phyloP scores from a whole-genome alignment of 192 early-diverging fungal species.

The Coemansia sp. region DNA sequence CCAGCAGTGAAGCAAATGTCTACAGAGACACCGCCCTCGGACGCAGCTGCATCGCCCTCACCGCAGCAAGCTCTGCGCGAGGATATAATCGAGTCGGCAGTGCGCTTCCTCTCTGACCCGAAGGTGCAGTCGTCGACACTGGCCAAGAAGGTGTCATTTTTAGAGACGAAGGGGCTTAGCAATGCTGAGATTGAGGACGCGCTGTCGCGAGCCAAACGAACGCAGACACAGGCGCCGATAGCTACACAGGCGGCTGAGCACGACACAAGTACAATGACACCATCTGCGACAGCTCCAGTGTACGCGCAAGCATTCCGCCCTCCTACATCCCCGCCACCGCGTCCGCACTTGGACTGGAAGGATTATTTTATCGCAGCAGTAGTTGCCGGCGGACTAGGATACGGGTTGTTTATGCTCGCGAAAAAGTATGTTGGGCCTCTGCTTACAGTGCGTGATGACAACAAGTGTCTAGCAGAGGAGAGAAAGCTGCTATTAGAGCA shows the following conservation, averaged over 20 bases:
- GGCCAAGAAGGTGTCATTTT: constrained; percentile 91
- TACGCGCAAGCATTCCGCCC: constrained; percentile 45
- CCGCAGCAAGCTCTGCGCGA: constrained; percentile 54
- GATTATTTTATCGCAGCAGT: constrained; percentile 90
- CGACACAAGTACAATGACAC: not conserved
- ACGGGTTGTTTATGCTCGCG: constrained; percentile 73
- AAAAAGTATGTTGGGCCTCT: constrained; percentile 53
- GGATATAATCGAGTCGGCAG: constrained; percentile 77
- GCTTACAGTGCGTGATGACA: constrained; percentile 43
- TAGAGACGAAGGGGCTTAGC: constrained; percentile 93
- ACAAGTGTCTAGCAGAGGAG: constrained; percentile 60
- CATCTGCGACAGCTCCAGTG: constrained; percentile 19
- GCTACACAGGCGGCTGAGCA: constrained; percentile 9
- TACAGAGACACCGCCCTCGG: constrained; percentile 14
- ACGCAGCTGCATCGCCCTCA: constrained; percentile 7
- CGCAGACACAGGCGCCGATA: constrained; percentile 11
- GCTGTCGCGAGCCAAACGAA: constrained; percentile 59
- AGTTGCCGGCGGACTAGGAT: constrained; percentile 83
- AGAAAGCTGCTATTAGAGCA: constrained; percentile 65
- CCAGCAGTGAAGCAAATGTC: constrained; percentile 21
- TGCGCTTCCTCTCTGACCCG: constrained; percentile 90
- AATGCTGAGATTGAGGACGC: constrained; percentile 91
- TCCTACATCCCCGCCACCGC: constrained; percentile 58
- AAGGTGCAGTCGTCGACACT: constrained; percentile 87
- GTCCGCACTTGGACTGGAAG: constrained; percentile 82